Conservation (phyloP, 106 monocot genomes). For the Gastrodia elata region DNA sequence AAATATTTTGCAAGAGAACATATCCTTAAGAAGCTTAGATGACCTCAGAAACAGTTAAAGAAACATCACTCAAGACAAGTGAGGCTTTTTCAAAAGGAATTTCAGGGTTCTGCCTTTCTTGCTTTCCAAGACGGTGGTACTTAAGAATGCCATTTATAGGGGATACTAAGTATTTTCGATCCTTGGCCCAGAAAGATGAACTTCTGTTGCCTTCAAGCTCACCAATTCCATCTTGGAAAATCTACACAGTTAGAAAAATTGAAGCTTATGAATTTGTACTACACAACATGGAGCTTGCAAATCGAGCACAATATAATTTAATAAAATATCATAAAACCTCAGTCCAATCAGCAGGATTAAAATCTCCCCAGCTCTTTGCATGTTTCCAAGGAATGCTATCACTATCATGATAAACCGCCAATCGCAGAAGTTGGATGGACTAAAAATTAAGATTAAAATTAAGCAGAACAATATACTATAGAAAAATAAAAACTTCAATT, state of each 20-base stretch:
- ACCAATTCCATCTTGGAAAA: slow-evolving; percentile 83
- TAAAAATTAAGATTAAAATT: slow-evolving; percentile 22
- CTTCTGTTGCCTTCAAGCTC: slow-evolving; percentile 20
- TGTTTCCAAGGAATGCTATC: slow-evolving; percentile 68
- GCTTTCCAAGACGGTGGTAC: slow-evolving; percentile 85
- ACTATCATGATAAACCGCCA: slow-evolving; percentile 90
- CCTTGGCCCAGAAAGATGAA: slow-evolving; percentile 36
- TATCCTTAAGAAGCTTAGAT: not conserved
- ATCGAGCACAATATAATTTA: not conserved
- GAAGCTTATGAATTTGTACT: not conserved
- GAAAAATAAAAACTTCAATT: not conserved
- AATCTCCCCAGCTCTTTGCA: slow-evolving; percentile 77
- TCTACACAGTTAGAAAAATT: slow-evolving; percentile 27
- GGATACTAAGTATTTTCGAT: slow-evolving; percentile 70
- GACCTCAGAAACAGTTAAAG: slow-evolving; percentile 83
- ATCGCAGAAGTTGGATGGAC: slow-evolving; percentile 76
- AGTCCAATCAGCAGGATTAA: slow-evolving; percentile 69
- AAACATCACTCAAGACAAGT: slow-evolving; percentile 76
- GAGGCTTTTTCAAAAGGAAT: slow-evolving; percentile 80
- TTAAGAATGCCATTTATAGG: slow-evolving; percentile 95
- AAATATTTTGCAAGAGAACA: not conserved
- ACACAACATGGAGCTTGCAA: not conserved
- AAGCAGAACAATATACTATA: not conserved
- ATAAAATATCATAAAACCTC: slow-evolving; percentile 48
- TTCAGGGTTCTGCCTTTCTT: slow-evolving; percentile 58